phyloP scores from a whole-genome alignment of 2,329 filamentous ascomycete species.

The Trichoderma endophyticum region DNA sequence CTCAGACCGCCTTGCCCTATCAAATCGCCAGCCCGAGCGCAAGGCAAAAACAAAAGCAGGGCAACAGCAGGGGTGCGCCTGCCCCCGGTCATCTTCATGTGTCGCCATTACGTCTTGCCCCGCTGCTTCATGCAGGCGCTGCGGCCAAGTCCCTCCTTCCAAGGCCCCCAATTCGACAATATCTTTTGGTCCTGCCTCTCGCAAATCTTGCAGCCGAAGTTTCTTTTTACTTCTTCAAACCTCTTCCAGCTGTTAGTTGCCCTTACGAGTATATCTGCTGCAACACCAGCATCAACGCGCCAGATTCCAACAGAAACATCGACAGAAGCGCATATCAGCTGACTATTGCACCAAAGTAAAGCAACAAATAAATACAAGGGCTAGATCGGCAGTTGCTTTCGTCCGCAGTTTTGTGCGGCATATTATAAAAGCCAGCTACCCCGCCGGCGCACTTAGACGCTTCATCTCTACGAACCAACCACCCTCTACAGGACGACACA shows the following conservation, averaged over 20 bases:
- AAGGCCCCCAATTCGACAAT: slow-evolving; percentile 18
- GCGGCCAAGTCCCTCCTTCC: slow-evolving; percentile 13
- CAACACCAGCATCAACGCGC: not conserved
- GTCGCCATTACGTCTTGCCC: slow-evolving; percentile 17
- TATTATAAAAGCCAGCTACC: slow-evolving; percentile 8
- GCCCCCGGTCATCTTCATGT: slow-evolving; percentile 7
- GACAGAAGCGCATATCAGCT: not conserved
- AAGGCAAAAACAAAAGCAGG: not conserved
- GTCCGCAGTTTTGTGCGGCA: slow-evolving; percentile 6
- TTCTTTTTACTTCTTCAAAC: not conserved
- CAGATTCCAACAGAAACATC: not conserved
- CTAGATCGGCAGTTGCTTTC: not conserved
- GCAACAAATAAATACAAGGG: not conserved
- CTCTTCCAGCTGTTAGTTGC: not conserved
- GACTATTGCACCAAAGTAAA: not conserved
- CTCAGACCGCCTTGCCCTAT: slow-evolving; percentile 9
- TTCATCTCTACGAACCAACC: not conserved
- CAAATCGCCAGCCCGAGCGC: not conserved
- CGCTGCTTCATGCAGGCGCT: slow-evolving; percentile 16
- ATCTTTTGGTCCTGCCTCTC: slow-evolving; percentile 6
- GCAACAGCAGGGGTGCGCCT: slow-evolving; percentile 5
- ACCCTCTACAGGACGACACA: not conserved
- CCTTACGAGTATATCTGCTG: not conserved
- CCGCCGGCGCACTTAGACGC: slow-evolving; percentile 14
- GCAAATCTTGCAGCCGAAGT: not conserved